Conservation (phyloP, 139 green algal species). For the Zygnema cylindricum region DNA sequence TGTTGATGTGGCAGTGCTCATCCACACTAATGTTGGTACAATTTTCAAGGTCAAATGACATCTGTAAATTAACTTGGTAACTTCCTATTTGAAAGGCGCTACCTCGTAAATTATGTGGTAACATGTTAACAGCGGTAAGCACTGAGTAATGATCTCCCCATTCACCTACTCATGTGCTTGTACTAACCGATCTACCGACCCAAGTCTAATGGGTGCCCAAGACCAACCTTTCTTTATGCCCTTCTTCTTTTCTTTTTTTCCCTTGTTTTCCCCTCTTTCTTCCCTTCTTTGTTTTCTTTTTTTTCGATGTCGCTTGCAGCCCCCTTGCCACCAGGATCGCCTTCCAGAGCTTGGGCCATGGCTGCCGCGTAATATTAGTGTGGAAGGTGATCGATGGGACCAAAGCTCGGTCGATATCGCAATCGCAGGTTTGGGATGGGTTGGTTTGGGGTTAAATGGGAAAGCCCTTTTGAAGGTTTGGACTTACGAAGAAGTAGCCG, state of each 20-base stretch:
- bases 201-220: neutral
- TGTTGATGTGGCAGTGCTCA: too few relatives aligned
- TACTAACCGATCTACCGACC: too few relatives aligned
- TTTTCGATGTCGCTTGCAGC: conserved; percentile 10
- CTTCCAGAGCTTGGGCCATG: conserved; percentile 61
- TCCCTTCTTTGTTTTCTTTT: too few relatives aligned
- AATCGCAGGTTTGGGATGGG: conserved; percentile 86
- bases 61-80: too few relatives aligned
- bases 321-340: conserved; percentile 47
- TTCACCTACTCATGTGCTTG: too few relatives aligned
- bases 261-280: too few relatives aligned
- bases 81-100: too few relatives aligned
- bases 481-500: conserved; percentile 75
- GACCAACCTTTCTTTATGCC: neutral
- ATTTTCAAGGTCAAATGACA: too few relatives aligned
- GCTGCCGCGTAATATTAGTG: conserved; percentile 66
- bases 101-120: too few relatives aligned
- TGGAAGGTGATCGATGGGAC: conserved; percentile 66
- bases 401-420: conserved; percentile 50
- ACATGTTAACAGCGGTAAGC: too few relatives aligned
- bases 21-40: too few relatives aligned
- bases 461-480: conserved; percentile 80
- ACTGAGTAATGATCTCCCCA: too few relatives aligned
- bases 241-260: neutral
- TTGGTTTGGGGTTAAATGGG: conserved; percentile 81